A percentile compares a stretch with the other conserved stretches of the same genome.
phyloP scores from a whole-genome alignment of 805 yeast species.

The Ogataea chonburiensis region DNA sequence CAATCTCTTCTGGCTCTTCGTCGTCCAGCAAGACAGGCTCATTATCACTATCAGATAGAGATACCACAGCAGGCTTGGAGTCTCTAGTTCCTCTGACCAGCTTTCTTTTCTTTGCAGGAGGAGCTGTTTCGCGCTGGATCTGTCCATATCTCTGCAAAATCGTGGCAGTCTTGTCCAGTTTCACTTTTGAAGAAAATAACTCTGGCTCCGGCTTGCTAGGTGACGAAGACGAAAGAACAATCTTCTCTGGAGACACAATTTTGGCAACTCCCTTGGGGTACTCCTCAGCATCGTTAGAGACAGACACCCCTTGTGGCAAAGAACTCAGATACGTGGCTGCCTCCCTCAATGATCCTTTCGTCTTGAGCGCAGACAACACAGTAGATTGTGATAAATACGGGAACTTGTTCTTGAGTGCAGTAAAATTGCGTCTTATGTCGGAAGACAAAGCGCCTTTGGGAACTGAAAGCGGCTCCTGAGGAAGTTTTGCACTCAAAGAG shows the following conservation, averaged over 20 bases:
- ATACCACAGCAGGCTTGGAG: constrained; percentile 20
- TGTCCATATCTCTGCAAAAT: constrained; percentile 28
- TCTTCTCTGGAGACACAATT: constrained; percentile 13
- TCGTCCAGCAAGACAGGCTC: constrained; percentile 18
- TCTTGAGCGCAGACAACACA: constrained; percentile 33
- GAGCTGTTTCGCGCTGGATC: constrained; percentile 3
- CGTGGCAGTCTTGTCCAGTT: constrained; percentile 19
- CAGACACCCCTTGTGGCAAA: constrained; percentile 20
- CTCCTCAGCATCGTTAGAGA: constrained; percentile 8
- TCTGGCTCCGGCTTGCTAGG: constrained; percentile 22
- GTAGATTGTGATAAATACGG: constrained; percentile 33
- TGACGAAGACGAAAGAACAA: constrained; percentile 21
- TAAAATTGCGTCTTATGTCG: constrained; percentile 30
- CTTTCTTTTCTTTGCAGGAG: constrained; percentile 26
- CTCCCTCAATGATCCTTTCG: constrained; percentile 32
- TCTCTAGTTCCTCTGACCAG: constrained; percentile 26
- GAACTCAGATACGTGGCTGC: constrained; percentile 30
- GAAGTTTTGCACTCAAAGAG: constrained; percentile 5
- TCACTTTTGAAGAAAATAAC: constrained; percentile 31
- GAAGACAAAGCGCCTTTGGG: constrained; percentile 22
- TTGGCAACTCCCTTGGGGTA: constrained; percentile 15
- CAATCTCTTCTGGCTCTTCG: constrained; percentile 21
- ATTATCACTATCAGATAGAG: constrained; percentile 21
- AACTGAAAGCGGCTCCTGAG: constrained; percentile 7
- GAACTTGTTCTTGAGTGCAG: constrained; percentile 32